Evolutionary conservation across 2,329 filamentous ascomycete species (phyloP).

Genomic region (Karstenula rhodostoma): DNA sequence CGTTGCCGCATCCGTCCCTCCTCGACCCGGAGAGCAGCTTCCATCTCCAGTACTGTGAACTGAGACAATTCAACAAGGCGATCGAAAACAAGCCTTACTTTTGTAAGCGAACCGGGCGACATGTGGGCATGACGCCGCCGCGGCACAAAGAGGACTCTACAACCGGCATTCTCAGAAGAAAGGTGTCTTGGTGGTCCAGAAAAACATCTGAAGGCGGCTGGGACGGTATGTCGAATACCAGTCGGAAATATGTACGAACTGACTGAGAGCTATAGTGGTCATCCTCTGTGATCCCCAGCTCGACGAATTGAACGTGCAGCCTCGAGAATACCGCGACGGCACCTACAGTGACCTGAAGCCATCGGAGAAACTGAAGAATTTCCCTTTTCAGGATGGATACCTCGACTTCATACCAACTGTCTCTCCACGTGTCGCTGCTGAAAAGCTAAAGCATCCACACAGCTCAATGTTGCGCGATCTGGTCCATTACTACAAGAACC

Average conservation of each 20-base stretch:
- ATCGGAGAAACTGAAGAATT: constrained; percentile 23
- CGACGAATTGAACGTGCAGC: constrained; percentile 19
- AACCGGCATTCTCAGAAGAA: constrained; percentile 40
- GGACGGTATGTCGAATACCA: constrained; percentile 37
- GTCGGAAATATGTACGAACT: background rate
- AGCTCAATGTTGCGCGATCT: constrained; percentile 40
- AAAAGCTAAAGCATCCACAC: constrained; percentile 31
- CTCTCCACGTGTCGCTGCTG: constrained; percentile 2
- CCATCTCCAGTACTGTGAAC: constrained; percentile 45
- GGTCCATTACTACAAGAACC: constrained; percentile 36
- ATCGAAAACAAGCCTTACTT: constrained; percentile 37
- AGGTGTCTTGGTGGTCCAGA: constrained; percentile 42
- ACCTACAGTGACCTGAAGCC: constrained; percentile 13
- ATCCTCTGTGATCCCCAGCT: constrained; percentile 46
- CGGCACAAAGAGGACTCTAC: constrained; percentile 34
- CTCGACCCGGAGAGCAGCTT: constrained; percentile 37
- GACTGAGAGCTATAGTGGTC: constrained; percentile 26
- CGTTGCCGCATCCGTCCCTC: constrained; percentile 40
- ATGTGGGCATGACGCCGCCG: constrained; percentile 45
- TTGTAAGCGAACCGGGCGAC: constrained; percentile 38
- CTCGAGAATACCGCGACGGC: constrained; percentile 21
- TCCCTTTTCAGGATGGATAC: constrained; percentile 43
- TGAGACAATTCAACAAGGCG: constrained; percentile 40
- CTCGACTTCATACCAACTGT: constrained; percentile 37
- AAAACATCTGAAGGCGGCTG: constrained; percentile 33